phyloP scores from a whole-genome alignment of 1,284 basidiomycete genomes.

The Fomitopsis pinicola region DNA sequence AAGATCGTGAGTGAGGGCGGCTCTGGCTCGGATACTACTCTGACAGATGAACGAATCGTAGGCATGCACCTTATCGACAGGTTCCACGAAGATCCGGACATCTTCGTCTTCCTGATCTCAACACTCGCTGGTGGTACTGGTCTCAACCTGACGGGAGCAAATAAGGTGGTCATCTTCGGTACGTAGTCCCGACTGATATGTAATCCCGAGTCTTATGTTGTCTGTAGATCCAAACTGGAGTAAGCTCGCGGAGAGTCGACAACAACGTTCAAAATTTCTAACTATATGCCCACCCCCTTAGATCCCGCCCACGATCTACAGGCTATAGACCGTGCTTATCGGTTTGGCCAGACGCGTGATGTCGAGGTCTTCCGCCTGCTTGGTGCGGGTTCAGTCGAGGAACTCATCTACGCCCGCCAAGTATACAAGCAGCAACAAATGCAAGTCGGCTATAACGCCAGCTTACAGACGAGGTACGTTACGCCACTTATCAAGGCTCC shows the following conservation, averaged over 20 bases:
- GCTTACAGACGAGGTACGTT: constrained; percentile 67
- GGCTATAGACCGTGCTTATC: constrained; percentile 86
- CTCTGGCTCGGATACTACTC: no score
- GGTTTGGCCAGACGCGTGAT: constrained; percentile 84
- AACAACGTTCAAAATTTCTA: background rate
- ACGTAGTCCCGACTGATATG: constrained; percentile 16
- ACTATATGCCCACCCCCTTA: constrained; percentile 22
- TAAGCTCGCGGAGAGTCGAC: constrained; percentile 31
- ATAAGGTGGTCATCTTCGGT: constrained; percentile 87
- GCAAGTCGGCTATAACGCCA: constrained; percentile 81
- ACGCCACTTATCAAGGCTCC: background rate
- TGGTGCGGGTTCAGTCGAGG: constrained; percentile 84
- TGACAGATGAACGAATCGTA: constrained; percentile 23
- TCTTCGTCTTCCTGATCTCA: constrained; percentile 79
- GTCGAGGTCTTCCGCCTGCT: constrained; percentile 84
- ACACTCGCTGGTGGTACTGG: constrained; percentile 77
- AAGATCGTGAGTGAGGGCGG: constrained; percentile 47
- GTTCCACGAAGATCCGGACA: constrained; percentile 71
- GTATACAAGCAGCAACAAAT: constrained; percentile 90
- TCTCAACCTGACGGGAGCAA: constrained; percentile 71
- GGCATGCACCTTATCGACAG: constrained; percentile 80
- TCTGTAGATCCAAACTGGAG: constrained; percentile 82
- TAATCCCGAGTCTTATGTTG: background rate
- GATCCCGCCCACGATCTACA: constrained; percentile 86
- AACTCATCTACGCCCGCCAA: constrained; percentile 81